Conservation (phyloP, 306 rosid genomes). For the Cicer arietinum region DNA sequence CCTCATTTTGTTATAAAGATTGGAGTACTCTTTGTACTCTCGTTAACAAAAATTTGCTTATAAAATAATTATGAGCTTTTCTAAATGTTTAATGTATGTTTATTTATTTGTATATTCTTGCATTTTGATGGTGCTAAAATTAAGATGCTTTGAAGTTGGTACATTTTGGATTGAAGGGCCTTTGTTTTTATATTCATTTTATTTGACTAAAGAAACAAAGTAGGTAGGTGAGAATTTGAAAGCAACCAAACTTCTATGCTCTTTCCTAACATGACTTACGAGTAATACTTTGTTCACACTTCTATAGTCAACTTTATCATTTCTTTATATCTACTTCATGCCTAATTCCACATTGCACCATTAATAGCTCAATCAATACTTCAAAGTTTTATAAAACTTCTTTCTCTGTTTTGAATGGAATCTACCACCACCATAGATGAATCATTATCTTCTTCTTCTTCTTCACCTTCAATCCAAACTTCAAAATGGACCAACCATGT, state of each 20-base stretch:
- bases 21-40: no score
- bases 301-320: constrained; percentile 8
- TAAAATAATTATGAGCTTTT: no score
- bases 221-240: neutral
- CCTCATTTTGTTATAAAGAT: no score
- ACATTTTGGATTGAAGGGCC: no score
- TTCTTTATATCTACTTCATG: neutral
- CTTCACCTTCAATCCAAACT: neutral
- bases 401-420: constrained; percentile 17
- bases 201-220: constrained; percentile 1
- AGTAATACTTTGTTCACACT: neutral
- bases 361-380: no score
- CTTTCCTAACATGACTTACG: constrained; percentile 33
- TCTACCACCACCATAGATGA: constrained; percentile 6
- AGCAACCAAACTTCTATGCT: constrained; percentile 14
- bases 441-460: constrained; percentile 40
- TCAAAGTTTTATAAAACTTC: no score
- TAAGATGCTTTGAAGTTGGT: no score
- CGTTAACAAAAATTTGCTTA: no score
- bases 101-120: no score
- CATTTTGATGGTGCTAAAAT: no score
- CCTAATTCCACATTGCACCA: no score
- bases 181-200: neutral
- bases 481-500: constrained; percentile 44
- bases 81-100: no score